Evolutionary conservation across 352 stramenopile genomes (phyloP), one percentile per base, ranked within the genome.

Genomic region (Globisporangium middletonii): DNA sequence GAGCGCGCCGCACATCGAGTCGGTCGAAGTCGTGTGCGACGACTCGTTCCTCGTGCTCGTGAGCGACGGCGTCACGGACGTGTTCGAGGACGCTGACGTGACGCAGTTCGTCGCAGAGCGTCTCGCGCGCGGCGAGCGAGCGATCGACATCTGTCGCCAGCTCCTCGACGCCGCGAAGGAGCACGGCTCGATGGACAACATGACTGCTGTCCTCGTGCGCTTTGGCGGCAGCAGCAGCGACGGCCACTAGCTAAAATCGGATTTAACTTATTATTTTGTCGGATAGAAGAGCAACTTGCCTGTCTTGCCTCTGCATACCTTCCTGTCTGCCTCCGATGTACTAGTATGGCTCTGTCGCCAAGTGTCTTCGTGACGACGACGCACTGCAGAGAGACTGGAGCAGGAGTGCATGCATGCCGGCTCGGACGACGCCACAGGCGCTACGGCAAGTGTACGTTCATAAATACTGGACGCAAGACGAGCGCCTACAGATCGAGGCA

Each of bases 141-240:
- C 75, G 27, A 68, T 82, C 50, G 66, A 64, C 7, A 79, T 90
- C 62, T 86, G 79, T 65, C 77, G 77, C 55, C 70, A 71, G 52
- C 53, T 93, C 27, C 66, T 93, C 13, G 75, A 88, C n/a, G 65
- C 85, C 47, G 79, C 80, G 26, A 90, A 90, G 60, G 57, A 59
- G 33, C 71, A 78, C 54, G 80, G 79, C 30, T 80, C 83, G 45
- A 81, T 82, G 69, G 83, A 93, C 73, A 93, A 93, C 65, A 89
- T 93, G 80, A 91, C 79, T 26, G 79, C 72, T 30, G 75, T 90
- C 54, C 73, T 93, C 59, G 77, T 93, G 42, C 71, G 77, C 77
- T 86, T 90, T 41, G 74, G 69, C 47, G 69, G 33, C 33, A 38
- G 4, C 30, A 35, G 8, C 30, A 8, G 8, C 30, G 4, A 35